A percentile compares a stretch with the other conserved stretches of the same genome.
phyloP scores from a whole-genome alignment of 352 stramenopile species.

The Pythium coloratum region DNA sequence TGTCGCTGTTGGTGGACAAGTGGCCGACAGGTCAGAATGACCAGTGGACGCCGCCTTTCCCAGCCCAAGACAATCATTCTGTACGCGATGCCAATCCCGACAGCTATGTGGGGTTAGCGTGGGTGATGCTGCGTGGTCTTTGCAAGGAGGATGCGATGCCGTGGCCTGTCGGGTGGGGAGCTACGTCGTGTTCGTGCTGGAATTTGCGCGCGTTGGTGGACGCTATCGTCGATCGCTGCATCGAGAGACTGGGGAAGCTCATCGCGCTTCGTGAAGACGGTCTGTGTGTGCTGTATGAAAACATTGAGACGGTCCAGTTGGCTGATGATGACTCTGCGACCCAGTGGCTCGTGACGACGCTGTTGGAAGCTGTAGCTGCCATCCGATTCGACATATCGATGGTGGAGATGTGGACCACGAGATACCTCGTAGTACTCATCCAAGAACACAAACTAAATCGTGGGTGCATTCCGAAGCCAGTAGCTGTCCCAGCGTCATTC shows the following conservation, averaged over 20 bases:
- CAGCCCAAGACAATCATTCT: too few relatives aligned
- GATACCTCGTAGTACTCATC: background rate
- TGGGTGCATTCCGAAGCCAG: too few relatives aligned
- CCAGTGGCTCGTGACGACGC: background rate
- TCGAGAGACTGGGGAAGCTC: background rate
- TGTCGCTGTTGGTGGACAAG: background rate
- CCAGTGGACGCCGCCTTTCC: too few relatives aligned
- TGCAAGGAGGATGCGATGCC: background rate
- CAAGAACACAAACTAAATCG: too few relatives aligned
- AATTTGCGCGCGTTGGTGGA: background rate
- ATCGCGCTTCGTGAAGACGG: background rate
- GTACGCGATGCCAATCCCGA: background rate
- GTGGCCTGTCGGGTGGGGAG: background rate
- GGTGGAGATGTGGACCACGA: background rate
- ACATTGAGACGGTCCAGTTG: background rate
- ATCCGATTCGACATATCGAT: background rate
- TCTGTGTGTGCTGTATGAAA: background rate
- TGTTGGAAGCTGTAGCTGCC: background rate
- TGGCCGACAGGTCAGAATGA: background rate
- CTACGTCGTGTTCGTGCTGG: background rate
- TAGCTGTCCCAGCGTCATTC: background rate
- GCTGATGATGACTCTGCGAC: background rate
- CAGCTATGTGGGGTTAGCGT: background rate
- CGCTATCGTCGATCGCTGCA: background rate
- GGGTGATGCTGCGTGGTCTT: background rate